Conservation (phyloP, 306 rosid species). For the Sphenostylis stenocarpa region DNA sequence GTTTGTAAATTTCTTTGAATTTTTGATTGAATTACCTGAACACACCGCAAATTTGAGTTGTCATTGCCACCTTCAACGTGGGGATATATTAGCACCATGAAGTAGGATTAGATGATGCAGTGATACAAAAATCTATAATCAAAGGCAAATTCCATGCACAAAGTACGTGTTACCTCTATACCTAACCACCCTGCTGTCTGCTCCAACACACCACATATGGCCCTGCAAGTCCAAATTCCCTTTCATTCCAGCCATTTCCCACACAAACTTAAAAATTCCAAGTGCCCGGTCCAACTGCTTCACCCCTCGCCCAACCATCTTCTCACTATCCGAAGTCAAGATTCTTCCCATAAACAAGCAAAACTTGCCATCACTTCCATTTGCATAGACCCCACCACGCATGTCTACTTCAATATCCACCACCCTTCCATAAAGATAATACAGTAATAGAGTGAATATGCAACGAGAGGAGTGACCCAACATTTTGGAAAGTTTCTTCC, state of each 20-base stretch:
- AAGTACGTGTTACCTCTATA: conserved; percentile 69
- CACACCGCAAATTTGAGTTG: conserved; percentile 9
- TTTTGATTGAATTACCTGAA: conserved; percentile 16
- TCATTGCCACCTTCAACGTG: neutral
- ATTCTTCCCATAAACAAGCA: conserved; percentile 77
- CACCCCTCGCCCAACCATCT: conserved; percentile 68
- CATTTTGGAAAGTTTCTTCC: conserved; percentile 77
- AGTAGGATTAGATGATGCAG: neutral
- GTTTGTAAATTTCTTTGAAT: too few relatives aligned
- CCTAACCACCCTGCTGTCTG: conserved; percentile 50
- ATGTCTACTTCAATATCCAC: conserved; percentile 74
- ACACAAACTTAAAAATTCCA: conserved; percentile 74
- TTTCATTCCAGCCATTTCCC: conserved; percentile 80
- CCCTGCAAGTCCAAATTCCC: conserved; percentile 74
- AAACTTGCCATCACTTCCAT: conserved; percentile 40
- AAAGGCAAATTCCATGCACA: conserved; percentile 57
- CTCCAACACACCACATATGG: conserved; percentile 84
- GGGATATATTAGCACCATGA: neutral
- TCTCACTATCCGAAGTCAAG: conserved; percentile 70
- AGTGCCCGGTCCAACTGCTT: conserved; percentile 80
- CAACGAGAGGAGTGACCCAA: conserved; percentile 85
- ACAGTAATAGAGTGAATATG: conserved; percentile 70
- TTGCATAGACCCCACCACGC: conserved; percentile 60
- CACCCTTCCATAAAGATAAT: conserved; percentile 66
- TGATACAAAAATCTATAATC: conserved; percentile 26